Evolutionary conservation across 2,329 filamentous ascomycete genomes (phyloP), one percentile per base, ranked within the genome.

Genomic region (Sclerotinia minor): DNA sequence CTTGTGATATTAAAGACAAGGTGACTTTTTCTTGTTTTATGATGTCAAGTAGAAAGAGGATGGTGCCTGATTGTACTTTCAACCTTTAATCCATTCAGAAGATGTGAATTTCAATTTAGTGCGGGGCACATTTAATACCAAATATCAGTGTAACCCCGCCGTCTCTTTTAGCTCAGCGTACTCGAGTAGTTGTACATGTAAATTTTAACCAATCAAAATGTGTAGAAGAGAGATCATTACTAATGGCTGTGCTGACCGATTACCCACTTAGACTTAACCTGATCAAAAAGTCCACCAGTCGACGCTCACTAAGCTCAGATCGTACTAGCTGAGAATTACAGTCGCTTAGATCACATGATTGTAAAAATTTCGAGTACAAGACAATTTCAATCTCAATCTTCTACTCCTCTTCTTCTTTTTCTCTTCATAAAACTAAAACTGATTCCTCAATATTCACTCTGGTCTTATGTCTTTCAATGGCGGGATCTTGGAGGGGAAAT

Each of bases 361-460:
- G 8, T 35, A 5, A 26, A 63, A 52, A 38, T 63, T 41, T 50
- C 44, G 58, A 61, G 15, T 50, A 61, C 59, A 61, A 61, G 29
- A 35, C 0, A 19, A 26, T 6, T 11, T 50, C 53, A 55, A 38
- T 7, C 32, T 26, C 21, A 0, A 26, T 6, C 19, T 4, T 5
- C 3, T 1, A 0, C 17, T 71, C 64, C 21, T 65, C 13, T 24
- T 52, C 41, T 69, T 72, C 68, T 68, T 73, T 69, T 74, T 74
- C 65, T 75, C 72, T 79, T 76, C 79, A 80, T 79, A 81, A 81
- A 81, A 80, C 76, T 76, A 77, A 71, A 79, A 81, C 64, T 65
- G 64, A 66, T 60, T 81, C 81, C 81, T 83, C 80, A 85, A 83
- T 87, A 89, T 89, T 88, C 86, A 88, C 86, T 89, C 86, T 86